Evolutionary conservation across 1,284 basidiomycete species (phyloP), one percentile per base, ranked within the genome.

Genomic region (Leccinum pseudoinsigne): DNA sequence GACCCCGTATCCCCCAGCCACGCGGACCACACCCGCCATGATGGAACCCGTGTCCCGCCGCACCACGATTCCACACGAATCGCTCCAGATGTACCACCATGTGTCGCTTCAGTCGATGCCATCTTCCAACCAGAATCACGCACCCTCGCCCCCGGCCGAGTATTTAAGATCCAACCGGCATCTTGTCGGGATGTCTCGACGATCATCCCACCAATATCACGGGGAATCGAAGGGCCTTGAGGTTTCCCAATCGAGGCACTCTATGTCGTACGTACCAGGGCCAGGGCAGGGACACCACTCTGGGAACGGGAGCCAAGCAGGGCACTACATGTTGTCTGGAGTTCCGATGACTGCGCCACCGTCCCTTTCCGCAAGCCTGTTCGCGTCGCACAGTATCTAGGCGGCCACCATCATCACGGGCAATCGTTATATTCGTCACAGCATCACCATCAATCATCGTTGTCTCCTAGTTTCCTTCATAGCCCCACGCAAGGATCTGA

Each of bases 51-150:
- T 76, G 14, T 74, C 74, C 2, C 76, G 79, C 75, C 74, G 81
- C 47, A 71, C 80, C 69, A 74, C 80, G 14, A 76, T 83, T 64
- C 77, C 80, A 23, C 81, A 85, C 18, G 88, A 90, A 67, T 81
- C 81, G 64, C 77, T 91, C 42, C 86, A 89, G 69, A 79, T 91
- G 34, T 90, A 90, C 72, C 86, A 88, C 68, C 89, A 89, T 9
- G 85, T 90, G 82, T 86, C 86, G 5, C 81, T 91, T 14, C 88
- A 89, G 72, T 84, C 86, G 10, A 64, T 80, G 7, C 75, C 77
- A 1, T 56, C 72, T 0, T 65, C 66, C 1, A 64, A 64, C 34
- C 73, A 70, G 62, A 72, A 60, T 18, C 71, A 72, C 40, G 65
- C 69, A 7, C 68, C 72, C 10, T 66, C 72, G 7, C 61, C 69